Conservation (phyloP, 306 rosid species). For the Rosa multiflora region DNA sequence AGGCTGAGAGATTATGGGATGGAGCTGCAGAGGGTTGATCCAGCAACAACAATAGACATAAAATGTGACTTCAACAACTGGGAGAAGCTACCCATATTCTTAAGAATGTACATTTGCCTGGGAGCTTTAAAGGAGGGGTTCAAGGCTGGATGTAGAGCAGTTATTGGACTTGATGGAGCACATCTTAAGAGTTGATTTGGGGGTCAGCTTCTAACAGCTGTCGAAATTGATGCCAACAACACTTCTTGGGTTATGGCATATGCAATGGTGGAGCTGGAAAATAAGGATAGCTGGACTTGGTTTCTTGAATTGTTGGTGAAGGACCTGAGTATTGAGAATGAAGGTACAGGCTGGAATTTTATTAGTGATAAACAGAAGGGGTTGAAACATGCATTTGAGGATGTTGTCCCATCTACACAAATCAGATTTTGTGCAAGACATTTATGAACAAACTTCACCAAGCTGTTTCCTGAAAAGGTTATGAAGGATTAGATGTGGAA, state of each 20-base stretch:
- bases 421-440: not conserved
- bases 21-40: not conserved
- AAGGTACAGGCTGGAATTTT: not conserved
- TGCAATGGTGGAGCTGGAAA: not conserved
- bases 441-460: not conserved
- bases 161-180: not conserved
- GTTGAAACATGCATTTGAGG: not conserved
- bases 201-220: not conserved
- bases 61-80: not conserved
- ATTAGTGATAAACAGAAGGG: not conserved
- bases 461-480: not conserved
- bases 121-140: not conserved
- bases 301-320: not conserved
- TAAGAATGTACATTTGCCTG: not conserved
- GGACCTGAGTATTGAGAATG: not conserved
- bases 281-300: not conserved
- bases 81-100: not conserved
- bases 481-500: not conserved
- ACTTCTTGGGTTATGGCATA: not conserved
- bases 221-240: not conserved
- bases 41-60: not conserved
- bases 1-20: too few relatives aligned
- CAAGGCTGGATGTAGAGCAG: not conserved
- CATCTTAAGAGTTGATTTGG: not conserved
- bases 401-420: not conserved